These are phyloP conservation scores for Pterocarpus santalinus DNA, from an alignment of 306 rosid species.

Conservation along the genomic window DNA sequence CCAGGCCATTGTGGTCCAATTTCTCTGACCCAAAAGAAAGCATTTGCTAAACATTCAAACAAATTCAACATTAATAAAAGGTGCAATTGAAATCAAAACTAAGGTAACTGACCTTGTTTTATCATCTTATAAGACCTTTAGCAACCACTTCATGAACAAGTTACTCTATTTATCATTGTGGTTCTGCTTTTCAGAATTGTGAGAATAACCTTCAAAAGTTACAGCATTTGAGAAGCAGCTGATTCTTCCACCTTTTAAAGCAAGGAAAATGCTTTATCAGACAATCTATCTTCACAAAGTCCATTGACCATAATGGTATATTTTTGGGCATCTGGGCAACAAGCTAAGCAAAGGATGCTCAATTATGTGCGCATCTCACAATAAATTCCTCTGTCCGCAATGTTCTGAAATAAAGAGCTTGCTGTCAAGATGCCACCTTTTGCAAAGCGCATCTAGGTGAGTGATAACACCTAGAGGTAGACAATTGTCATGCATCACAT, in stretches of 20 bases:
- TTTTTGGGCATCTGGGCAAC: not conserved
- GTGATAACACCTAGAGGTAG: constrained; percentile 3
- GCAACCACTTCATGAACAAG: constrained; percentile 2
- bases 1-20: not conserved
- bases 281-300: constrained; percentile 1
- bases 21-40: constrained; percentile 4
- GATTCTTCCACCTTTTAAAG: constrained; percentile 13
- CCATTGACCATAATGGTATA: constrained; percentile 15
- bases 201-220: not conserved
- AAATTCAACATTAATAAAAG: not conserved
- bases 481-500: not conserved
- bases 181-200: not conserved
- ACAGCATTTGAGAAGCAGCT: not conserved
- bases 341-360: constrained; percentile 3
- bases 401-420: constrained; percentile 24
- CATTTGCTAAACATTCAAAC: constrained; percentile 13
- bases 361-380: not conserved
- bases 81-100: constrained; percentile 9
- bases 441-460: constrained; percentile 24
- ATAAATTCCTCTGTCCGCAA: constrained; percentile 3
- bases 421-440: not conserved
- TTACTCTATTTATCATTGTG: not conserved
- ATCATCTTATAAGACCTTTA: constrained; percentile 4
- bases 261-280: constrained; percentile 12
- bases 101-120: constrained; percentile 29